Evolutionary conservation across 208 protist genomes (phyloP), one percentile per base, ranked within the genome.

Genomic region (Leishmania tarentolae): DNA sequence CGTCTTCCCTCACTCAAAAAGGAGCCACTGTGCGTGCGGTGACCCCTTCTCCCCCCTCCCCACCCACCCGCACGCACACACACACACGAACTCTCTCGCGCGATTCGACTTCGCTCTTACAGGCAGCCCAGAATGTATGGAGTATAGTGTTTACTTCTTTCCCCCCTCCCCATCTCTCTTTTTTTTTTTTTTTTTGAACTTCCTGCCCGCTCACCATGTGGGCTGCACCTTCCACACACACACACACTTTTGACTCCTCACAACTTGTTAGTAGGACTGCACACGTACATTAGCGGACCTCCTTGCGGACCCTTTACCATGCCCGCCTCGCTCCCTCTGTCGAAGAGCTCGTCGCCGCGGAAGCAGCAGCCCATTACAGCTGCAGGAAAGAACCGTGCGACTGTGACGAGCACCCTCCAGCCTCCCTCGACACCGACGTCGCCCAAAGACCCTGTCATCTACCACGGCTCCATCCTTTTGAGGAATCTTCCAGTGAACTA

Each of bases 401-500:
- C 31, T 47, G 63, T 28, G 56, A 44, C 59, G 9, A 44, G 59
- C 59, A 70, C 71, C 35, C 9, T 46, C 31, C 57, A 70, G 40
- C 7, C 76, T 2, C 31, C 19, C 7, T 21, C 74, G 66, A 42
- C 28, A 63, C 52, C 73, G 53, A 69, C 37, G 42, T n/a, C 73
- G 8, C 37, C 4, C 44, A 86, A 53, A 56, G 80, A 84, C 57
- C 85, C 82, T 21, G 75, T 87, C 42, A 88, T 95, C 76, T 80
- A 86, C 42, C 91, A 91, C 69, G 89, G 90, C 77, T 94, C 89
- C 47, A 87, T 97, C 53, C 86, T 95, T 19, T 50, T 94, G 15
- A 83, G 87, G 21, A 84, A 94, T 56, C 83, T 97, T 53, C 93
- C 91, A 21, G 84, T 88, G 0, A 87, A 91, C 82, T 90, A 94